Percentiles rank a stretch among this genome's conserved stretches.
Conservation (phyloP, 352 stramenopile genomes). For the Pythium insidiosum region DNA sequence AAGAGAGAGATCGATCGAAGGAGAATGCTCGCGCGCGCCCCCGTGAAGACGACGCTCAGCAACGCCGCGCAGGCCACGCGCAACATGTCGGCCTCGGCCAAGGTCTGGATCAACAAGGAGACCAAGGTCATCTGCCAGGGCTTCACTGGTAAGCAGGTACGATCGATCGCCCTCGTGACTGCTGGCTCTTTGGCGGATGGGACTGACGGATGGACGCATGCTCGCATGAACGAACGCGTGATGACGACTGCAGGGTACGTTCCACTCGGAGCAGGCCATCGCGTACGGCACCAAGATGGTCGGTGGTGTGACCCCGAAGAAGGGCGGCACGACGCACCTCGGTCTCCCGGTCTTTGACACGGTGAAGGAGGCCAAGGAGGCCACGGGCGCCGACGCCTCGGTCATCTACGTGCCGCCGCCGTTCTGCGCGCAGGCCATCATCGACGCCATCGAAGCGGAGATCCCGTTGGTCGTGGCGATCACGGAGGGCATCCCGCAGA, state of each 20-base stretch:
- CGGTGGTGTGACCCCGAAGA: constrained; percentile 98
- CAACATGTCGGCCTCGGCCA: constrained; percentile 92
- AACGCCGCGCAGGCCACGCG: constrained; percentile 31
- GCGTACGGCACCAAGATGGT: constrained; percentile 99
- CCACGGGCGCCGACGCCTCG: constrained; percentile 90
- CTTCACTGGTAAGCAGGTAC: constrained; percentile 99
- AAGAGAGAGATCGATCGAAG: background rate
- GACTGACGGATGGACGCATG: background rate
- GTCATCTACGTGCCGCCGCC: constrained; percentile 99
- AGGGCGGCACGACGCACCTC: constrained; percentile 96
- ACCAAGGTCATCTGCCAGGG: constrained; percentile 99
- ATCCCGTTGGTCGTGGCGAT: constrained; percentile 97
- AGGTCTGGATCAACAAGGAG: constrained; percentile 99
- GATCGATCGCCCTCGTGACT: too few relatives aligned
- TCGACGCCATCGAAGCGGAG: constrained; percentile 97
- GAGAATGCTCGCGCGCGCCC: constrained; percentile 47
- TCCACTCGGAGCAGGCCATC: constrained; percentile 98
- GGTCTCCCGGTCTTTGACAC: constrained; percentile 99
- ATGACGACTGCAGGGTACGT: constrained; percentile 87
- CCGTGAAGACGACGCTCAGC: constrained; percentile 36
- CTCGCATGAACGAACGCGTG: background rate
- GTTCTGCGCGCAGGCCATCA: constrained; percentile 96
- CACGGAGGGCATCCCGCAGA: constrained; percentile 98
- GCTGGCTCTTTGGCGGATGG: too few relatives aligned
- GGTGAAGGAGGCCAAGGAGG: constrained; percentile 86